Base-by-base conservation (phyloP, 2,329 filamentous ascomycete genomes). In the Zymoseptoria tritici region DNA sequence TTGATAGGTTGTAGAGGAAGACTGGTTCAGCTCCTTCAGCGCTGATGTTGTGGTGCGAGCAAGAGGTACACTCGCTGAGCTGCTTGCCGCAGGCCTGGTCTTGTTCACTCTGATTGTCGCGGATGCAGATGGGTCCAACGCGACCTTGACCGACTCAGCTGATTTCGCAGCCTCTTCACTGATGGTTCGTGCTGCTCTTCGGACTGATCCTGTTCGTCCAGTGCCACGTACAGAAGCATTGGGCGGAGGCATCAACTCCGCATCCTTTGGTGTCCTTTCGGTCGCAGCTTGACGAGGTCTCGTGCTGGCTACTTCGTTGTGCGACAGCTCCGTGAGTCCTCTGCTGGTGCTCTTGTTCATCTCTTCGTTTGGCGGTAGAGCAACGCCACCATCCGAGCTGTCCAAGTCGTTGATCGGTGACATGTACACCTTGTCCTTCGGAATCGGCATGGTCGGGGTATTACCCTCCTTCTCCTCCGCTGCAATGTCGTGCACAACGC, bases 401-500 rank as follows among this genome's bases (percentile, higher is more conserved):
- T 79, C 62, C 63, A 69, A 70, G 54, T 67, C 67, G 62, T 64
- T 70, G 53, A 73, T 65, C 21, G 66, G 67, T 9, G 70, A 78
- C 5, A 77, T 71, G 62, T 81, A 81, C 2, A 81, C 78, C 4
- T 73, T 74, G 49, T 79, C 78, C 42, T 74, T 72, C 2, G 77
- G 75, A 58, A 81, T 79, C 1, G 79, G 79, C 61, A 81, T 77
- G 22, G 75, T 76, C 1, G 79, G 79, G 59, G 78, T 75, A 36
- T 76, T 76, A 22, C 78, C 78, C 26, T 74, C 72, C 58, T 77
- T 74, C 26, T 79, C 76, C 64, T 81, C 79, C 60, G 75, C 76
- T 58, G 79, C 77, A 64, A 79, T 79, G 56, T 81, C 79, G 55
- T 76, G 72, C 19, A 80, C 78, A 5, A 81, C 77, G 31, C 78